Conservation (phyloP, 768 basidiomycete species). For the Fomitopsis pulvina region DNA sequence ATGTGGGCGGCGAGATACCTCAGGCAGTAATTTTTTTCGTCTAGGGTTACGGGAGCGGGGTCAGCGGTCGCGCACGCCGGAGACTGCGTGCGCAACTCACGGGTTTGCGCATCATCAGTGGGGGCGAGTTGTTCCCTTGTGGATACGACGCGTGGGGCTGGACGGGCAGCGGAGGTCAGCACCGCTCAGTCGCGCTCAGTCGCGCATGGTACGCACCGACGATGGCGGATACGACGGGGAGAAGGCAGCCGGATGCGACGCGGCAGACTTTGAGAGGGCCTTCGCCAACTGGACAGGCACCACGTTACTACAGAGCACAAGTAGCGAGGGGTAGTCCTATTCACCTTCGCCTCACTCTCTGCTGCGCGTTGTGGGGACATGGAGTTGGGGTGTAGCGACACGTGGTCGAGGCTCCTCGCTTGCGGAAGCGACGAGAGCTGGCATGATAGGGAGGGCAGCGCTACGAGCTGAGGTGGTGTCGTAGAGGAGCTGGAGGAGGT, state of each 20-base stretch:
- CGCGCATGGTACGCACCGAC: conserved; percentile 12
- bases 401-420: conserved; percentile 61
- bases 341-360: conserved; percentile 73
- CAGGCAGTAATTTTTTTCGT: conserved; percentile 22
- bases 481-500: conserved; percentile 35
- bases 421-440: conserved; percentile 64
- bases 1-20: conserved; percentile 6
- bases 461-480: conserved; percentile 50
- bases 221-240: conserved; percentile 12
- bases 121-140: conserved; percentile 19
- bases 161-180: neutral
- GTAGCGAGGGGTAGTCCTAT: conserved; percentile 6
- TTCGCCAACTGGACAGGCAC: conserved; percentile 47
- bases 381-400: conserved; percentile 55
- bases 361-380: conserved; percentile 62
- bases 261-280: conserved; percentile 48
- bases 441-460: conserved; percentile 67
- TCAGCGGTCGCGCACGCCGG: neutral
- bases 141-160: conserved; percentile 17
- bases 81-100: conserved; percentile 13
- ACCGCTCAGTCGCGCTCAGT: conserved; percentile 3
- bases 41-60: conserved; percentile 13
- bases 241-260: conserved; percentile 19
- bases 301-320: conserved; percentile 4
- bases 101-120: conserved; percentile 29